Base-by-base conservation (phyloP, 441 rosid species). In the Viola pubescens region DNA sequence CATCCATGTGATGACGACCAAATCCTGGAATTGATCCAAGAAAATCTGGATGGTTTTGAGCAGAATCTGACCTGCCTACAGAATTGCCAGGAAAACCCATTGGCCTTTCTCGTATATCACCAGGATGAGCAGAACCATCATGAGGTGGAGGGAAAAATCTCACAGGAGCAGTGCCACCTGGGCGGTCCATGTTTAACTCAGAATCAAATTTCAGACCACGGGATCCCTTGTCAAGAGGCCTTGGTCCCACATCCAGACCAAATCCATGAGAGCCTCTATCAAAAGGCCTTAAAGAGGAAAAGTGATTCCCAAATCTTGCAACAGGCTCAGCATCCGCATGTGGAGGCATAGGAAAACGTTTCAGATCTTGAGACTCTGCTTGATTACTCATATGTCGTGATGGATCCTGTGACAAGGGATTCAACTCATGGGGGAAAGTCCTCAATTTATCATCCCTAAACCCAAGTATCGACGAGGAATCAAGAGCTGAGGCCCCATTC, bases 311-410 rank as follows among this genome's bases (percentile, higher is more conserved):
- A 63, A 63, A 71, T 70, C 75, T 73, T 5, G 69, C 60, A 68
- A 53, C 65, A 48, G 71, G 66, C 7, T 79, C 84, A 52, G 51
- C 52, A 55, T 78, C 82, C 47, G 76, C 19, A 70, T 58, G 72
- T 67, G 79, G 63, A 59, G 82, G 65, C 73, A 77, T 69, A 39
- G 83, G 69, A 16, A 75, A 77, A 61, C 63, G 78, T 70, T 75
- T 82, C 42, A 63, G 61, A 71, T 82, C 82, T 41, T 85, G 84
- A 62, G 77, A 74, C 58, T 61, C 78, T 55, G 76, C 75, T 38
- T 57, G 74, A 67, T 68, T 81, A 65, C 58, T 62, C 61, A 54
- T 58, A 41, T 49, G 77, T 49, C 60, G 69, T 56, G 75, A 51
- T 54, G 76, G 76, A 52, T 78, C 79, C 59, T 56, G 45, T 5